Conservation (phyloP, 495 filamentous ascomycete species). For the Penicillium coffeae region DNA sequence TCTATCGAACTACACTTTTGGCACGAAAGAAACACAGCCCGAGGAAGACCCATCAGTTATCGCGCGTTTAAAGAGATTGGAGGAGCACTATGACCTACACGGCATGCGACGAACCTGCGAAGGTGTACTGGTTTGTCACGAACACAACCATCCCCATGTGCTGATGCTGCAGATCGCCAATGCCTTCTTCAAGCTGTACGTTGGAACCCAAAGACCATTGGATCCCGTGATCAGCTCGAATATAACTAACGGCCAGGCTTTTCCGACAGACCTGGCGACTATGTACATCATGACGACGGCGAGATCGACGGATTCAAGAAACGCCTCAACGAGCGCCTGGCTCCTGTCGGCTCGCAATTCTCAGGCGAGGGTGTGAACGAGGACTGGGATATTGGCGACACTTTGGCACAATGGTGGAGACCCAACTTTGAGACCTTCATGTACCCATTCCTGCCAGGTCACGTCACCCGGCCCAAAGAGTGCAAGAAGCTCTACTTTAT, state of each 20-base stretch:
- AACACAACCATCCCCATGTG: slow-evolving; percentile 97
- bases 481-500: slow-evolving; percentile 99
- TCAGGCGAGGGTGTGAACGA: slow-evolving; percentile 80
- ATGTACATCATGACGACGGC: slow-evolving; percentile 82
- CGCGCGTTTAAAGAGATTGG: slow-evolving; percentile 83
- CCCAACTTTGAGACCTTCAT: slow-evolving; percentile 99
- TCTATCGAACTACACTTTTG: slow-evolving; percentile 97
- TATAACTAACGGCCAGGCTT: no score
- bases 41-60: slow-evolving; percentile 96
- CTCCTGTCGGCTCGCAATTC: slow-evolving; percentile 83
- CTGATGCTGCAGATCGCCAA: slow-evolving; percentile 99
- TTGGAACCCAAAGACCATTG: not conserved
- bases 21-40: slow-evolving; percentile 94
- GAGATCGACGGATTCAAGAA: slow-evolving; percentile 92
- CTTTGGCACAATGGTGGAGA: slow-evolving; percentile 95
- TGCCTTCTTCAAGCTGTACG: slow-evolving; percentile 93
- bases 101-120: slow-evolving; percentile 97
- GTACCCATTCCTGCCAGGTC: slow-evolving; percentile 95
- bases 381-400: slow-evolving; percentile 92
- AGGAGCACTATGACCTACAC: slow-evolving; percentile 87
- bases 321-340: slow-evolving; percentile 86
- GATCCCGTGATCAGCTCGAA: no score
- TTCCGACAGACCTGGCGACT: slow-evolving; percentile 88
- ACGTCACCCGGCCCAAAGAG: slow-evolving; percentile 95
- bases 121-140: slow-evolving; percentile 93